These are phyloP conservation scores for Penicillium sp. DNA, from an alignment of 2,329 filamentous ascomycete genomes.

Conservation along the genomic window DNA sequence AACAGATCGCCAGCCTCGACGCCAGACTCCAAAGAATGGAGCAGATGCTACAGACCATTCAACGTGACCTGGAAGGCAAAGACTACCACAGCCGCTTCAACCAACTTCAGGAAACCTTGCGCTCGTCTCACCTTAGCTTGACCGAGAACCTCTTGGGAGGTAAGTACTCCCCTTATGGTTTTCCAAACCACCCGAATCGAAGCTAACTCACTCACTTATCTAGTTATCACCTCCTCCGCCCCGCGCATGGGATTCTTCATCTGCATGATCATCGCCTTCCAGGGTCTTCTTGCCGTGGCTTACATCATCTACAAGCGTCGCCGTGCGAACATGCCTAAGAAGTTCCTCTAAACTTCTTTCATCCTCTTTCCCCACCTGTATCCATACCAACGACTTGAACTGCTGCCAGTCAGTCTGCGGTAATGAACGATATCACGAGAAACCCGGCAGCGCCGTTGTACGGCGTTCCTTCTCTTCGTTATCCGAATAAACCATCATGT, in stretches of 20 bases:
- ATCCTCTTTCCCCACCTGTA: no score
- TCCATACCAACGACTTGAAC: no score
- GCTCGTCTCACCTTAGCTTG: conserved; percentile 47
- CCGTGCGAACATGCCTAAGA: conserved; percentile 70
- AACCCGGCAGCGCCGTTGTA: no score
- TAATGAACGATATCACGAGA: no score
- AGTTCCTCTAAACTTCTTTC: conserved; percentile 71
- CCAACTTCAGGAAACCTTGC: conserved; percentile 47
- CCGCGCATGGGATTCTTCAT: conserved; percentile 57
- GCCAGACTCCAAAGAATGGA: conserved; percentile 47
- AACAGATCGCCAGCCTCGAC: conserved; percentile 26
- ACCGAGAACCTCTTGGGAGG: conserved; percentile 43
- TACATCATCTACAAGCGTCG: conserved; percentile 75
- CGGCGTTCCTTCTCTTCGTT: no score
- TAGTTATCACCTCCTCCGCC: conserved; percentile 46
- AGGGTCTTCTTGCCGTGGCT: conserved; percentile 58
- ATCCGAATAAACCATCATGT: no score
- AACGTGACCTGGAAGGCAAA: conserved; percentile 48
- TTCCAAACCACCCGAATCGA: no score
- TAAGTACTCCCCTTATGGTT: conserved; percentile 30
- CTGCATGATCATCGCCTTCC: conserved; percentile 63
- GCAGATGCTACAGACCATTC: conserved; percentile 41
- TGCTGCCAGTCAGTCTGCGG: no score
- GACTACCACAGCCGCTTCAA: conserved; percentile 50
- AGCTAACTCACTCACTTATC: no score